These are phyloP conservation scores for Aquilaria yunnanensis DNA, from an alignment of 345 rosid species.

Conservation along the genomic window DNA sequence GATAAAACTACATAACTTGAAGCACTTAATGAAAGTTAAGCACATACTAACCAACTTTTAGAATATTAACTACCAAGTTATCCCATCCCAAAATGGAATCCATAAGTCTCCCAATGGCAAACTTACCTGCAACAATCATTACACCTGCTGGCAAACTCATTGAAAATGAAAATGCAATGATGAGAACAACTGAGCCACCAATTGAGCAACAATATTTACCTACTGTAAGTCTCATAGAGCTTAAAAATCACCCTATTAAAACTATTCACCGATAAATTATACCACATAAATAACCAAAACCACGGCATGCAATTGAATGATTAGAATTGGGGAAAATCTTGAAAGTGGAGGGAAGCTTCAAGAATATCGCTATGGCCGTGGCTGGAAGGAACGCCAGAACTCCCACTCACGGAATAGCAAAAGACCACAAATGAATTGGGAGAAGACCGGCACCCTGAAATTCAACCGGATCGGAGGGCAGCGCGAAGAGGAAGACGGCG, in stretches of 20 bases:
- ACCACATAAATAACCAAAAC: too few relatives aligned
- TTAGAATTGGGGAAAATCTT: conserved; percentile 32
- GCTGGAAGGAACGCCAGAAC: conserved; percentile 40
- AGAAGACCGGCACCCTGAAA: conserved; percentile 14
- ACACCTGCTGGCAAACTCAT: conserved; percentile 9
- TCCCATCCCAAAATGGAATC: conserved; percentile 30
- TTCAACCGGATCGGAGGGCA: conserved; percentile 24
- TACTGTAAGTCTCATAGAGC: conserved; percentile 20
- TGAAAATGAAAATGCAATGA: background rate
- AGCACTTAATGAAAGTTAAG: too few relatives aligned
- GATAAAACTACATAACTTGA: too few relatives aligned
- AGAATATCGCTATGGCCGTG: conserved; percentile 42
- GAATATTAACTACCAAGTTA: conserved; percentile 32
- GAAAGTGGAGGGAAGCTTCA: conserved; percentile 69
- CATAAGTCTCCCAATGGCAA: conserved; percentile 61
- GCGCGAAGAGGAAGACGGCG: conserved; percentile 7
- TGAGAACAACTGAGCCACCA: background rate
- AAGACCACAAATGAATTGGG: conserved; percentile 26
- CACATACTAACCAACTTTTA: background rate
- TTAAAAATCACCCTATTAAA: background rate
- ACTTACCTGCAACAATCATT: conserved; percentile 46
- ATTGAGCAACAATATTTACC: conserved; percentile 19
- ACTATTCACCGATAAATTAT: too few relatives aligned
- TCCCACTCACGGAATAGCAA: conserved; percentile 38
- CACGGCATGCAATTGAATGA: background rate